Base-by-base conservation (phyloP, 441 rosid genomes). In the Arabidopsis lyrata region DNA sequence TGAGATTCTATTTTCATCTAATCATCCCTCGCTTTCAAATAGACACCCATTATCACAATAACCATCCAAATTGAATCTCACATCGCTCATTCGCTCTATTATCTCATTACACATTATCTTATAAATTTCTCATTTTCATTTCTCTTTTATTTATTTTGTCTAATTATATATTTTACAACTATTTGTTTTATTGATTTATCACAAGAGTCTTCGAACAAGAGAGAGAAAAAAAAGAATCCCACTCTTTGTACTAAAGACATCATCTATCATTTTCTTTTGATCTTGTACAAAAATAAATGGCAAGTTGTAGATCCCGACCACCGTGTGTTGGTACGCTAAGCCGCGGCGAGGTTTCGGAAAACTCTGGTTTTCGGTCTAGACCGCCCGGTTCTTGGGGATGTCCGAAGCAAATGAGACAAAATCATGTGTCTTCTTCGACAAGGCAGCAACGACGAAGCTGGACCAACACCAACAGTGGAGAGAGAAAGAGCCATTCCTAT, bases 31-130 rank as follows among this genome's bases (percentile, higher is more conserved):
- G 31, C 31, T 29, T 29, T 29, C 31, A 29, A 29, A 29, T 29
- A 29, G 31, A 29, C 57, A 48, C 5, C 38, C 61, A 53, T 15
- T 38, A 35, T 38, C 39, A 67, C 48, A 34, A 69, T 14, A 44
- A 58, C 36, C 48, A 58, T 70, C 56, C 74, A 35, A 70, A n/a
- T 47, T 14, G 8, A 58, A 70, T 70, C 47, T n/a, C 42, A 45
- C 2, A 7, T 58, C 29, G 13, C 32, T 55, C 48, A 1, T 4
- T 58, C 29, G 13, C 32, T 55, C 48, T 29, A 39, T 55, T 53
- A 38, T 69, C 58, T 69, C 58, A 45, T 35, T 41, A 44, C 10
- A 35, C 27, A 29, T 14, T 35, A 34, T 68, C 44, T 56, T 42
- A 31, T 14, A 68, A 18, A 41, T 27, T 11, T 12, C 2, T 42